phyloP scores from a whole-genome alignment of 805 yeast genomes.

The Ogataea ganodermae region DNA sequence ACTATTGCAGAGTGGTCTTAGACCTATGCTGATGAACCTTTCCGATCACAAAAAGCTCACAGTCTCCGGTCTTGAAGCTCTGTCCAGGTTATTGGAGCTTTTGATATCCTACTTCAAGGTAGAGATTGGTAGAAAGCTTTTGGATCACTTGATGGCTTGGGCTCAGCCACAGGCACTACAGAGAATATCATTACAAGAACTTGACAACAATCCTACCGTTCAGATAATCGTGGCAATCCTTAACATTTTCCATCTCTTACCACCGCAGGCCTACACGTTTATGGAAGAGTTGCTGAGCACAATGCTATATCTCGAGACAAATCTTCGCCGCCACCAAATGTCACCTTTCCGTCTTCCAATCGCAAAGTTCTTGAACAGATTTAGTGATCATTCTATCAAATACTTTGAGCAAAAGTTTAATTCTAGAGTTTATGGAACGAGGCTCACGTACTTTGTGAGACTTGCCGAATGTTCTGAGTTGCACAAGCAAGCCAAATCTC shows the following conservation, averaged over 20 bases:
- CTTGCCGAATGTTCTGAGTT: constrained; percentile 57
- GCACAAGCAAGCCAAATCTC: constrained; percentile 54
- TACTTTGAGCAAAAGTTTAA: constrained; percentile 69
- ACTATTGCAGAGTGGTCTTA: constrained; percentile 86
- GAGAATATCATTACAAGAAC: constrained; percentile 74
- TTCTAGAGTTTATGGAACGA: constrained; percentile 62
- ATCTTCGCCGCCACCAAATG: constrained; percentile 76
- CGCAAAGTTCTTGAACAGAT: constrained; percentile 81
- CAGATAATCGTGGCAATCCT: constrained; percentile 87
- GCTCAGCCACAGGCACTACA: constrained; percentile 81
- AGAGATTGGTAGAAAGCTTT: constrained; percentile 89
- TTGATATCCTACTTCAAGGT: constrained; percentile 92
- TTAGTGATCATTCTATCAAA: constrained; percentile 70
- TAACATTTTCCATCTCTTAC: constrained; percentile 87
- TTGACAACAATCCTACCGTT: constrained; percentile 78
- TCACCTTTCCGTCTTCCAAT: constrained; percentile 94
- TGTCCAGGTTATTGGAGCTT: constrained; percentile 82
- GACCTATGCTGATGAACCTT: constrained; percentile 93
- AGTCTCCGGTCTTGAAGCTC: constrained; percentile 86
- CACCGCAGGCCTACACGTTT: constrained; percentile 88
- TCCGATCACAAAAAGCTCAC: constrained; percentile 92
- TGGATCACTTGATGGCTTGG: constrained; percentile 96
- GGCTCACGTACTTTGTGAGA: constrained; percentile 66
- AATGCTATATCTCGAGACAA: constrained; percentile 75
- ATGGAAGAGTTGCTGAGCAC: constrained; percentile 84